These are phyloP conservation scores for Plasmodium malariae DNA, from an alignment of 169 alveolate genomes.

Conservation along the genomic window DNA sequence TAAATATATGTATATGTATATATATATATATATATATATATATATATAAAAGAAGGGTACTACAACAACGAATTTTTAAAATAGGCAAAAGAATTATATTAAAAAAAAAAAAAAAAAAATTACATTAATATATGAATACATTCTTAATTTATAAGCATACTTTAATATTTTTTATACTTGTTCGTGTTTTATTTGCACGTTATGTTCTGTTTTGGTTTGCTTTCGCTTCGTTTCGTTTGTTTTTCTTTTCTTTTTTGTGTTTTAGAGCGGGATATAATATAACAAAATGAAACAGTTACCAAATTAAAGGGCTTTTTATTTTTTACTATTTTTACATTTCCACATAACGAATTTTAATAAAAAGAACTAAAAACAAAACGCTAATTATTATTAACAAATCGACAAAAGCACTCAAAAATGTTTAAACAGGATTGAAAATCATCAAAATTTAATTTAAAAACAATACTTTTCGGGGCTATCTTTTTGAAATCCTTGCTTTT, in stretches of 20 bases:
- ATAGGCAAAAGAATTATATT: background rate
- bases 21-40: constrained; percentile 1
- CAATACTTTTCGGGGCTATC: constrained; percentile 19
- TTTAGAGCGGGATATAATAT: too few relatives aligned
- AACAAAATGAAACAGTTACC: too few relatives aligned
- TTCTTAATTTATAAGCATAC: too few relatives aligned
- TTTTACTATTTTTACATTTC: too few relatives aligned
- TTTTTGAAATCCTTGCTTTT: constrained; percentile 33
- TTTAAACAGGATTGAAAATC: constrained; percentile 61
- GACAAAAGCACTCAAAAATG: constrained; percentile 54
- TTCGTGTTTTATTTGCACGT: too few relatives aligned
- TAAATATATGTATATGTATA: background rate
- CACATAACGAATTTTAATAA: too few relatives aligned
- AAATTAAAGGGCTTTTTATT: too few relatives aligned
- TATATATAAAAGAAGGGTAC: background rate
- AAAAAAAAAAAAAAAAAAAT: constrained; percentile 10
- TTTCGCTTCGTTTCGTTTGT: too few relatives aligned
- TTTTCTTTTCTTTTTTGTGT: too few relatives aligned
- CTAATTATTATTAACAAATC: constrained; percentile 40
- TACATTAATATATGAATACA: too few relatives aligned
- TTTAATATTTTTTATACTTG: too few relatives aligned
- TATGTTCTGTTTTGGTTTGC: too few relatives aligned
- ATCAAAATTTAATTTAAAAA: constrained; percentile 58
- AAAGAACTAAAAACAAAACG: background rate
- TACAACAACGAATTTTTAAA: background rate